phyloP scores from a whole-genome alignment of 2,329 filamentous ascomycete species.

The Colletotrichum magnum region DNA sequence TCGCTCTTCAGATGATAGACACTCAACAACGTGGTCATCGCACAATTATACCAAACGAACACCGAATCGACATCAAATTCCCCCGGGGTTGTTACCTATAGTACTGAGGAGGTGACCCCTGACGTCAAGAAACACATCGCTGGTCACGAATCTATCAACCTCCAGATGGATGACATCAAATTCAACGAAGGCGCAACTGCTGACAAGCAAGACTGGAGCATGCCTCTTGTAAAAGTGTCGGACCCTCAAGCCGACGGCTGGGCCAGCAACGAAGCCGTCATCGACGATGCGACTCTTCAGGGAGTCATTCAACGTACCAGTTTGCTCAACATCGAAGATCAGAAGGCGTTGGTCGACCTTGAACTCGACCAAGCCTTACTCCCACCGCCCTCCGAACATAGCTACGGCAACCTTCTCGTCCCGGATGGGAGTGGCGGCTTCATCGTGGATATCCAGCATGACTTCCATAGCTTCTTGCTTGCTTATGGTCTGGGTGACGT shows the following conservation, averaged over 20 bases:
- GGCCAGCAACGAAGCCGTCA: background rate
- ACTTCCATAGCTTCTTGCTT: no score
- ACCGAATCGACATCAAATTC: background rate
- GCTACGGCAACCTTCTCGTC: background rate
- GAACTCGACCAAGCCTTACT: background rate
- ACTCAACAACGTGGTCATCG: background rate
- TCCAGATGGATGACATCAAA: background rate
- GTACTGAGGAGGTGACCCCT: background rate
- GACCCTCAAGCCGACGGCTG: background rate
- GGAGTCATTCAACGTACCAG: background rate
- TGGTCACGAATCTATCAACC: background rate
- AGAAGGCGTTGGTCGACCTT: background rate
- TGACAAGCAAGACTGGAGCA: background rate
- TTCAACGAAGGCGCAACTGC: background rate
- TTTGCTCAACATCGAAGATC: background rate
- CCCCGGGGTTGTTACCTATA: background rate
- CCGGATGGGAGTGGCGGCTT: no score
- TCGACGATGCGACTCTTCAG: background rate
- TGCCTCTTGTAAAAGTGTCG: background rate
- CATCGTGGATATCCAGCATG: no score
- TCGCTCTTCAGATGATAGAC: background rate
- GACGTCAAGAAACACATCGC: background rate
- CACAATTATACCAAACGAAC: background rate
- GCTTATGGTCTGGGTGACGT: no score
- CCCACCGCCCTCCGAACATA: background rate